These are phyloP conservation scores for Ammopiptanthus mongolicus DNA, from an alignment of 306 rosid species.

Conservation along the genomic window DNA sequence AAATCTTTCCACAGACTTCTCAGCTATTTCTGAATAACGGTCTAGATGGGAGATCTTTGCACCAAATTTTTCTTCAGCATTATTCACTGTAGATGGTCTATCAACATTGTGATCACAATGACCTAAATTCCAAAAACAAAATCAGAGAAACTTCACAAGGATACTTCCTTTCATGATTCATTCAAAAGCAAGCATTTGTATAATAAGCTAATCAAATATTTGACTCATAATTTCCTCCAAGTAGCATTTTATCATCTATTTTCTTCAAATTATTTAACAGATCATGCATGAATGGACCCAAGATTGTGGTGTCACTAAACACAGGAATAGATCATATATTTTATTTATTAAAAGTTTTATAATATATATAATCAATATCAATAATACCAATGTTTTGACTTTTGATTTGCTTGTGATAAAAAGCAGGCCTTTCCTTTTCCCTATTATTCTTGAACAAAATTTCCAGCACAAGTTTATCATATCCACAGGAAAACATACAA, in stretches of 20 bases:
- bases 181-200: neutral
- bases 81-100: conserved; percentile 17
- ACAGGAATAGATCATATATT: neutral
- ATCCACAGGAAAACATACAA: neutral
- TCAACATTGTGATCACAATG: conserved; percentile 21
- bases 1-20: conserved; percentile 77
- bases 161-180: conserved; percentile 2
- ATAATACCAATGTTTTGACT: neutral
- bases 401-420: neutral
- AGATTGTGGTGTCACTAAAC: neutral
- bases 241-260: neutral
- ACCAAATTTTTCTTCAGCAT: conserved; percentile 51
- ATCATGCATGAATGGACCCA: neutral
- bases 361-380: neutral
- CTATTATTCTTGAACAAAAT: neutral
- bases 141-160: conserved; percentile 14
- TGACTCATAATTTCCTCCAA: neutral
- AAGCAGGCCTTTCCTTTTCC: neutral
- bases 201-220: neutral
- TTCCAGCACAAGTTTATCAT: neutral
- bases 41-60: conserved; percentile 76
- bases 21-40: conserved; percentile 73
- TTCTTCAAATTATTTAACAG: neutral
- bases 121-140: conserved; percentile 33
- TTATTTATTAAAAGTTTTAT: neutral